Evolutionary conservation across 2,329 filamentous ascomycete species (phyloP), one percentile per base, ranked within the genome.

Genomic region (Colletotrichum cuscutae): DNA sequence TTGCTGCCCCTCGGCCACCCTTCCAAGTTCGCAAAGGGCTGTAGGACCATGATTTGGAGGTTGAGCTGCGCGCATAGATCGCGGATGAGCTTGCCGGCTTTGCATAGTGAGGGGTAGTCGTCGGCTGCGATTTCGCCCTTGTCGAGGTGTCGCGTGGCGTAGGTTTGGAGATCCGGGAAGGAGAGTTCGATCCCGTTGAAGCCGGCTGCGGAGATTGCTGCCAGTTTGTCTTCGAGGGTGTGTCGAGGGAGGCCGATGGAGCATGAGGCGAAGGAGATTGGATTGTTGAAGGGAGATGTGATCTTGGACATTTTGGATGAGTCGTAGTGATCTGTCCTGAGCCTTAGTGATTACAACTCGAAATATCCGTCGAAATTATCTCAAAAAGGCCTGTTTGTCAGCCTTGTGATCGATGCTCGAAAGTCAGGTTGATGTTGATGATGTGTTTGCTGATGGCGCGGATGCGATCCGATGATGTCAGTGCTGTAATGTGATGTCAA

Each of bases 11-110:
- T 84, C 0, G 86, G 83, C 93, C 93, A 95, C 1, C 93, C 93
- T 77, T 95, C 93, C 71, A 94, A 95, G 76, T 95, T 93, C 19
- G 90, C 84, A 77, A 95, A 95, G 0, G 93, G 93, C 77, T 95
- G 93, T 6, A 95, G 81, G 84, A 95, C 92, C 79, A 95, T 86
- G 68, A 95, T 87, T 46, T 86, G 83, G 1, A 95, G 81, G 0
- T 83, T 81, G 42, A 90, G 84, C 12, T 87, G 83, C 30, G 87
- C 82, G 61, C 89, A 90, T 59, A 92, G 80, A 0, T 82, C 81
- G 64, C 85, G 87, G 62, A 94, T 87, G 52, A 89, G 84, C 19
- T 78, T 78, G 0, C 88, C 91, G 0, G 91, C 87, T 2, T 83
- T 81, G 67, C 86, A 86, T 1, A 95, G 84, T 3, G 86, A 81